Evolutionary conservation across 352 stramenopile genomes (phyloP).

Genomic region (Phytophthora pluvialis): DNA sequence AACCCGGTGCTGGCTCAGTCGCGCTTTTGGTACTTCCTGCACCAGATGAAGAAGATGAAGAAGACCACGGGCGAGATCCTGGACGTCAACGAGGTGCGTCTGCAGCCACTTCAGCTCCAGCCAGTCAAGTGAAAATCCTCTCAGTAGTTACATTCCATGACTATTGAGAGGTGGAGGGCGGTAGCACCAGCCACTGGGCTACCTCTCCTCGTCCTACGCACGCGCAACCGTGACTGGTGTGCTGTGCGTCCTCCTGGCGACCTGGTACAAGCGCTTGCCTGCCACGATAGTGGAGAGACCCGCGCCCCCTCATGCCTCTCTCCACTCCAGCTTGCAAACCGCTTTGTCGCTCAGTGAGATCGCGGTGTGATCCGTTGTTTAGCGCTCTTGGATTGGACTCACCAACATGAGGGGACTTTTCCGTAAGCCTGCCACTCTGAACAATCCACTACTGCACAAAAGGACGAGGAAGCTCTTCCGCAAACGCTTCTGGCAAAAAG

Average conservation of each 20-base stretch:
- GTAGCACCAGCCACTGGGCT: background rate
- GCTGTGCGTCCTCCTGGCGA: constrained; percentile 52
- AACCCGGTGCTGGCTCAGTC: constrained; percentile 98
- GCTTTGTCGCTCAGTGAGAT: constrained; percentile 69
- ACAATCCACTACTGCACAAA: constrained; percentile 23
- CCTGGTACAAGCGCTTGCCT: constrained; percentile 76
- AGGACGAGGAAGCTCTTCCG: constrained; percentile 11
- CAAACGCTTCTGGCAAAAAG: background rate
- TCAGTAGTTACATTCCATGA: constrained; percentile 13
- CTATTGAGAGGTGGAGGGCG: constrained; percentile 23
- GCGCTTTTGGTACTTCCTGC: constrained; percentile 99
- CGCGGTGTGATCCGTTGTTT: constrained; percentile 82
- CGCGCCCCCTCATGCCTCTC: constrained; percentile 34
- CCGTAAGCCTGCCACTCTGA: constrained; percentile 37
- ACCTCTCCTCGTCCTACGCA: constrained; percentile 19
- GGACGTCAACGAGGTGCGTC: constrained; percentile 97
- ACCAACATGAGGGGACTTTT: constrained; percentile 35
- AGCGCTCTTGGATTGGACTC: constrained; percentile 45
- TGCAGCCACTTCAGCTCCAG: constrained; percentile 33
- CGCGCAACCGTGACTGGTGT: constrained; percentile 9
- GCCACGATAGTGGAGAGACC: constrained; percentile 77
- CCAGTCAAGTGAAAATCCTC: constrained; percentile 16
- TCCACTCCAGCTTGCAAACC: constrained; percentile 89
- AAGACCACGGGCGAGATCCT: constrained; percentile 99
- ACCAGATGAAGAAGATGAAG: constrained; percentile 99